Percentiles rank a stretch among this genome's conserved stretches.
Evolutionary conservation across 345 rosid species (phyloP).

Genomic region (Eucalyptus cladocalyx): DNA sequence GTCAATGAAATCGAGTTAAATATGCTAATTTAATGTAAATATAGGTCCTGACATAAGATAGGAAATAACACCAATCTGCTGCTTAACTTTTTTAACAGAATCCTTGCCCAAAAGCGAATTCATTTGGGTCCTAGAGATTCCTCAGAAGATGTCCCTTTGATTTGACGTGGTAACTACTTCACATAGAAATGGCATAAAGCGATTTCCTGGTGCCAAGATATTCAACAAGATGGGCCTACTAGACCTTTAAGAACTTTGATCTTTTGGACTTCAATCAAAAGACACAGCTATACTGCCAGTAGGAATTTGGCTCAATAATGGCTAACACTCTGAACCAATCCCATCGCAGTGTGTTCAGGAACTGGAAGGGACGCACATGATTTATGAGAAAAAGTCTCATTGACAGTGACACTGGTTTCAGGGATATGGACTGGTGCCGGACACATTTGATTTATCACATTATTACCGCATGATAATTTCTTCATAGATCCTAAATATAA

Average conservation of each 20-base stretch:
- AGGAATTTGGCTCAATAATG: neutral
- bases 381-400: neutral
- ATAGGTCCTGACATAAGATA: neutral
- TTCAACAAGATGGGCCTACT: constrained; percentile 19
- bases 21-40: neutral
- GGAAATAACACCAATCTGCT: neutral
- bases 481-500: neutral
- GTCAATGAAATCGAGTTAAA: neutral
- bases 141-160: neutral
- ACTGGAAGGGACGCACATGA: neutral
- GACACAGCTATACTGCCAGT: neutral
- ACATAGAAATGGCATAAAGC: constrained; percentile 1
- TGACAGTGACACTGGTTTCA: neutral
- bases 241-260: neutral
- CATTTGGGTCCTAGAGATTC: neutral
- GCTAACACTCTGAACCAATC: neutral
- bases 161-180: constrained; percentile 12
- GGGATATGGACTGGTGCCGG: neutral
- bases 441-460: neutral
- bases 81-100: neutral
- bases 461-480: neutral
- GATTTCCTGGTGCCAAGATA: neutral
- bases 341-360: neutral
- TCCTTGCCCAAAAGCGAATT: neutral
- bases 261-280: neutral